Evolutionary conservation across 2,329 filamentous ascomycete genomes (phyloP).

Genomic region (Cordyceps fumosorosea): DNA sequence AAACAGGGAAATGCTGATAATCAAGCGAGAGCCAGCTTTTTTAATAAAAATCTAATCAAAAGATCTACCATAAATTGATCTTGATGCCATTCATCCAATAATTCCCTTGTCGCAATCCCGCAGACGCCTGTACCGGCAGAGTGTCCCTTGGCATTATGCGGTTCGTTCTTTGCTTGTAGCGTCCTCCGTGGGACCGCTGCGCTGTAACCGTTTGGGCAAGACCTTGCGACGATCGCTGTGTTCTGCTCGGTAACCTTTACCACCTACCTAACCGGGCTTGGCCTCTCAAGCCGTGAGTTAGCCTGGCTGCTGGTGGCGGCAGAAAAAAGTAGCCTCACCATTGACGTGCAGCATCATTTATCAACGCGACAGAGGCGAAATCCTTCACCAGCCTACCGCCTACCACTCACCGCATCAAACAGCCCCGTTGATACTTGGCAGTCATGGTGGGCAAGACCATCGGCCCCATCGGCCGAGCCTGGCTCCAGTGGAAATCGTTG

Average conservation of each 20-base stretch:
- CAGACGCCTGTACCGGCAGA: no score
- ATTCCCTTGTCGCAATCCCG: not conserved
- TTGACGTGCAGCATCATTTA: not conserved
- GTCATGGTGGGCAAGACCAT: constrained; percentile 32
- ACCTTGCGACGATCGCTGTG: not conserved
- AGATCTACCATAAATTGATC: not conserved
- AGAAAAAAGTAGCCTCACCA: not conserved
- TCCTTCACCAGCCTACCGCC: not conserved
- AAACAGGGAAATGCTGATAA: no score
- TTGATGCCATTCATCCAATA: not conserved
- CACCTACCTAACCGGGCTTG: not conserved
- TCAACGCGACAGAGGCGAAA: not conserved
- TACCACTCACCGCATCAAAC: not conserved
- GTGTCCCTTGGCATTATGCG: not conserved
- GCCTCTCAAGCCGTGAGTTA: no score
- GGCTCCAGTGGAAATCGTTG: constrained; percentile 57
- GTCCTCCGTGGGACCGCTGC: not conserved
- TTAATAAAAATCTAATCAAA: no score
- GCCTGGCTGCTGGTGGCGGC: not conserved
- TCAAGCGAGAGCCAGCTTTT: no score
- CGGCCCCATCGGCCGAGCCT: constrained; percentile 34
- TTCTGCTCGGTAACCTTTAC: no score
- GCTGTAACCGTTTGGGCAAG: not conserved
- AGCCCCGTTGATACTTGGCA: not conserved
- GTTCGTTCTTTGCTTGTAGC: not conserved